Evolutionary conservation across 1,139 yeast genomes (phyloP).

Genomic region (Scheffersomyces quercinus): DNA sequence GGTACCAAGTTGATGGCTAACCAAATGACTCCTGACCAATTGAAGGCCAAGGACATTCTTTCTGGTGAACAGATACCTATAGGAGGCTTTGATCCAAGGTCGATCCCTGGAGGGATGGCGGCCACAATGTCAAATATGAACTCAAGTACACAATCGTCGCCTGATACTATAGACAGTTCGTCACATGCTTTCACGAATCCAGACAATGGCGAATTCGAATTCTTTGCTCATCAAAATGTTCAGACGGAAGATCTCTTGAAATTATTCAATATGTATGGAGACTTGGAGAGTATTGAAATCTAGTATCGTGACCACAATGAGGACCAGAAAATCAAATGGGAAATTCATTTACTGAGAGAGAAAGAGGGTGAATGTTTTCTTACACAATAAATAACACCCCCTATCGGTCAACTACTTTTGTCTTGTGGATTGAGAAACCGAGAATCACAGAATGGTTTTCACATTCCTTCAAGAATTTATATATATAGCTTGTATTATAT

Average conservation of each 20-base stretch:
- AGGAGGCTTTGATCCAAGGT: too few relatives aligned
- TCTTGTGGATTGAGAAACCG: too few relatives aligned
- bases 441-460: too few relatives aligned
- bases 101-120: background rate
- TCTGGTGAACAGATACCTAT: too few relatives aligned
- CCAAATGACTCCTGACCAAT: background rate
- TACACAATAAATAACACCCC: too few relatives aligned
- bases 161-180: background rate
- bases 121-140: background rate
- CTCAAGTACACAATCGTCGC: background rate
- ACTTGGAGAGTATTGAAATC: constrained; percentile 8
- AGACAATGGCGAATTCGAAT: constrained; percentile 2
- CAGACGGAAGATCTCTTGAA: constrained; percentile 39
- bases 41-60: background rate
- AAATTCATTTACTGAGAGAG: too few relatives aligned
- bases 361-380: too few relatives aligned
- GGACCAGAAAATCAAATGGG: too few relatives aligned
- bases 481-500: too few relatives aligned
- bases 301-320: background rate
- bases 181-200: background rate
- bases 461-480: too few relatives aligned
- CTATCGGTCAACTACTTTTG: too few relatives aligned
- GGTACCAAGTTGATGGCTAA: constrained; percentile 75
- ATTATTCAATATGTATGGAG: constrained; percentile 42
- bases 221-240: constrained; percentile 9